Base-by-base conservation (phyloP, 2,329 filamentous ascomycete species). In the Diaporthe sp. region DNA sequence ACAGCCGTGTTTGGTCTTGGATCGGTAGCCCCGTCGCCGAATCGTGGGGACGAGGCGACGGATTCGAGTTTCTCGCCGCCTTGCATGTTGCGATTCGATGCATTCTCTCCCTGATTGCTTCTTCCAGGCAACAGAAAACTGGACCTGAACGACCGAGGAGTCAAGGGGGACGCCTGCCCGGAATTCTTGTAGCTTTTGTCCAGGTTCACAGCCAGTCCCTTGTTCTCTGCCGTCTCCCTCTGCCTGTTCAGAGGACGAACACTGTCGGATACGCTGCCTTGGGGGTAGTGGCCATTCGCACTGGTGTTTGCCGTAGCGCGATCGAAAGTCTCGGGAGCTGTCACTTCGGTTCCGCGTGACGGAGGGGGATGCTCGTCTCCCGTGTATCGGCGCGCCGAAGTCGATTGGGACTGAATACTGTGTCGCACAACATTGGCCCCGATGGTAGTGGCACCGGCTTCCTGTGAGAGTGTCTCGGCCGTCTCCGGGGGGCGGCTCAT, bases 51-150 rank as follows among this genome's bases (percentile, higher is more conserved):
- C 4, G 94, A 95, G 44, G 92, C 92, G 71, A 91, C 91, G 0
- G 95, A 98, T 8, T 94, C 92, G n/a, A 98, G 87, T 83, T 96
- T 96, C 82, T 97, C 94, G 74, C 94, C 94, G 25, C 93, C 93
- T 72, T 92, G 88, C 70, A 89, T 89, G 76, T 90, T 90, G 75
- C 91, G 87, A 79, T 90, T 88, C 68, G 88, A 83, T 81, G 87
- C 83, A 84, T 84, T 85, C 79, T 85, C 84, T 77, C 82, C 84
- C 74, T 83, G 84, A 74, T 90, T 90, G 81, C 87, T 86, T 85
- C 90, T 88, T 83, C 87, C 84, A 76, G 92, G 87, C 79, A 95
- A 82, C 82, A 94, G 89, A 80, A 97, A 95, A 79, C 90, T 94
- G 13, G 94, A 95, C 72, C 93, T 89, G 82, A 96, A 95, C 3